A percentile compares a stretch with the other conserved stretches of the same genome.
Conservation (phyloP, 164 flowering plant species). For the Malania oleifera region DNA sequence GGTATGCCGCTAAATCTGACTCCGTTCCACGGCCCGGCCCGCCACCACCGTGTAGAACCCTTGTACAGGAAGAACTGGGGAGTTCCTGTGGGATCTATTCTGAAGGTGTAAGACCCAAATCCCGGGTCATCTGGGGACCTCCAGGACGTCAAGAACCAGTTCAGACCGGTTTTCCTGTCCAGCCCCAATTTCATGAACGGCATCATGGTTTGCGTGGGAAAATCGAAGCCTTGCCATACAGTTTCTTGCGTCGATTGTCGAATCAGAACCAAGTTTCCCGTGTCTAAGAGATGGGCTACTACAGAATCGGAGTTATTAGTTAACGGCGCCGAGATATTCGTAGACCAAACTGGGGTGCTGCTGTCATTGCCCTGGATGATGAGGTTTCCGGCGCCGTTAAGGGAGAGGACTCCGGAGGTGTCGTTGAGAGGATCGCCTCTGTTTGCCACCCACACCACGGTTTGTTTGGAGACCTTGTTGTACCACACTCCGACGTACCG, state of each 20-base stretch:
- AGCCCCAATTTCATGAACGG: neutral
- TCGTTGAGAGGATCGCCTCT: neutral
- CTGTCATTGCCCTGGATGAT: no score
- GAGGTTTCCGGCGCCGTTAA: neutral
- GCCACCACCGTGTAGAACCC: neutral
- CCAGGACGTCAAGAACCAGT: neutral
- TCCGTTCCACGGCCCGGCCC: slow-evolving; percentile 1
- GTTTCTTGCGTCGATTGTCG: neutral
- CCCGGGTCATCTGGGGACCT: no score
- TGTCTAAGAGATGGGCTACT: no score
- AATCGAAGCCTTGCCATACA: neutral
- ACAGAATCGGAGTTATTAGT: no score
- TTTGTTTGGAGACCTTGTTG: no score
- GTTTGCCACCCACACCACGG: no score
- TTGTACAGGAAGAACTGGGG: neutral
- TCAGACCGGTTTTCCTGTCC: neutral
- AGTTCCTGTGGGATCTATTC: neutral
- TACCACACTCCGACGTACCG: no score
- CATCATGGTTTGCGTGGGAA: neutral
- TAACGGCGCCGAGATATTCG: no score
- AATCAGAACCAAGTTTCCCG: no score
- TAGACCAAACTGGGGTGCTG: no score
- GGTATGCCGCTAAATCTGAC: no score
- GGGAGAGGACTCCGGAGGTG: neutral
- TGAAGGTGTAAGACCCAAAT: neutral